Conservation (phyloP, 257 asterid genomes). For the Solanum boliviense region DNA sequence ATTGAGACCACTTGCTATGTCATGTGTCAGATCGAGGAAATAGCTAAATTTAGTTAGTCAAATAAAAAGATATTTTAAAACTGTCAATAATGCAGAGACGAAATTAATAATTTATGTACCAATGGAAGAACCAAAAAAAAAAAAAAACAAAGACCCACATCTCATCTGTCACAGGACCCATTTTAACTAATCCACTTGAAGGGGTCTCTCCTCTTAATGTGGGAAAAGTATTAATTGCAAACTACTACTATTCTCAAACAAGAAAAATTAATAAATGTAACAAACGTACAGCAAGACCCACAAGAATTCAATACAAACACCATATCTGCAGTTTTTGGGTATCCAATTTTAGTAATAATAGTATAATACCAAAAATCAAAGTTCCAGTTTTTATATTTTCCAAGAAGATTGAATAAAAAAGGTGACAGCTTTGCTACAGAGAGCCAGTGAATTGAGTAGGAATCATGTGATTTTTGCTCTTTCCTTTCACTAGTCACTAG, state of each 20-base stretch:
- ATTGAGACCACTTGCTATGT: neutral
- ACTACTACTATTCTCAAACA: neutral
- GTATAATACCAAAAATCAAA: neutral
- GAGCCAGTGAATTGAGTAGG: conserved; percentile 16
- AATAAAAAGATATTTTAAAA: too few relatives aligned
- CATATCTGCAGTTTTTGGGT: neutral
- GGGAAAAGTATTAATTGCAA: neutral
- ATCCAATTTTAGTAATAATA: neutral
- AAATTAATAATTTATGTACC: too few relatives aligned
- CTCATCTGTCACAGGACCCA: neutral
- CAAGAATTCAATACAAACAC: neutral
- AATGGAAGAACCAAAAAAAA: too few relatives aligned
- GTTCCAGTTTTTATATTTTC: neutral
- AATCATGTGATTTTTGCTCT: conserved; percentile 50
- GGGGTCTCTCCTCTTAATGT: neutral
- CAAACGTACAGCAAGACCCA: neutral
- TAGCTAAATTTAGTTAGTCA: neutral
- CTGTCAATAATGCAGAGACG: too few relatives aligned
- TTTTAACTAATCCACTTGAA: neutral
- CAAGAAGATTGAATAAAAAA: neutral
- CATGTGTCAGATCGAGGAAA: neutral
- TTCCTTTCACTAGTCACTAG: conserved; percentile 7
- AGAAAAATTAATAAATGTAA: neutral
- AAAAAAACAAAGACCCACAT: neutral
- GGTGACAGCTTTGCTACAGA: conserved; percentile 5